Conservation (phyloP, 495 filamentous ascomycete species). For the Penicillium pulvis region DNA sequence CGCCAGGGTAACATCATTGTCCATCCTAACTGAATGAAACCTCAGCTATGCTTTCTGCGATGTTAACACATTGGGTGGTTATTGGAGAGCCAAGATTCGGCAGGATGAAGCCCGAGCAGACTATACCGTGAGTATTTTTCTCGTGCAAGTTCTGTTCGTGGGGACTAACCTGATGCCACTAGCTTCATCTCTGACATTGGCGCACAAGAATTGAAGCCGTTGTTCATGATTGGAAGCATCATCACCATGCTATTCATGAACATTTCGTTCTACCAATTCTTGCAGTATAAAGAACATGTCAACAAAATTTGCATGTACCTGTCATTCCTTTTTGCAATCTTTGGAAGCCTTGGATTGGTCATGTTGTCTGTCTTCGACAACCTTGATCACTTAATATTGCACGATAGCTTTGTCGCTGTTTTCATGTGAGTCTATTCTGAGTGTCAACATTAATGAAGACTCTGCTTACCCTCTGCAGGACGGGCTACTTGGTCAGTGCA, state of each 20-base stretch:
- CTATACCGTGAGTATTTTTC: slow-evolving; percentile 20
- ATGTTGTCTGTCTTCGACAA: slow-evolving; percentile 25
- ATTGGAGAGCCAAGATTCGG: slow-evolving; percentile 23
- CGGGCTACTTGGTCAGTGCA: slow-evolving; percentile 23
- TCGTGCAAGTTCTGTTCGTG: not conserved
- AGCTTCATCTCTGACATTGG: slow-evolving; percentile 28
- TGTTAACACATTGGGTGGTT: slow-evolving; percentile 23
- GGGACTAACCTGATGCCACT: not conserved
- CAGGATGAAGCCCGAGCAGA: slow-evolving; percentile 24
- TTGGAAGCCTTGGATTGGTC: slow-evolving; percentile 21
- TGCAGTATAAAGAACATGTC: slow-evolving; percentile 20
- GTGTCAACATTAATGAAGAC: not conserved
- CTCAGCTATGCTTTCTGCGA: slow-evolving; percentile 19
- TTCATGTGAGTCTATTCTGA: slow-evolving; percentile 21
- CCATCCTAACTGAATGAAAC: not conserved
- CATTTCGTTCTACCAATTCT: slow-evolving; percentile 24
- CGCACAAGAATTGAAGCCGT: slow-evolving; percentile 19
- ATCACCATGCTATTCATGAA: slow-evolving; percentile 22
- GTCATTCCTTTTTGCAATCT: slow-evolving; percentile 21
- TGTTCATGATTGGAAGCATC: slow-evolving; percentile 23
- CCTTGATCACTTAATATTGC: slow-evolving; percentile 16
- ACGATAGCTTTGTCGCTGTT: slow-evolving; percentile 22
- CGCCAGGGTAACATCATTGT: not conserved
- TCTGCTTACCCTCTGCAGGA: slow-evolving; percentile 15
- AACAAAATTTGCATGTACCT: slow-evolving; percentile 18